Percentiles rank a stretch among this genome's conserved stretches.
Conservation (phyloP, 2,329 filamentous ascomycete species). For the Colletotrichum sp. region DNA sequence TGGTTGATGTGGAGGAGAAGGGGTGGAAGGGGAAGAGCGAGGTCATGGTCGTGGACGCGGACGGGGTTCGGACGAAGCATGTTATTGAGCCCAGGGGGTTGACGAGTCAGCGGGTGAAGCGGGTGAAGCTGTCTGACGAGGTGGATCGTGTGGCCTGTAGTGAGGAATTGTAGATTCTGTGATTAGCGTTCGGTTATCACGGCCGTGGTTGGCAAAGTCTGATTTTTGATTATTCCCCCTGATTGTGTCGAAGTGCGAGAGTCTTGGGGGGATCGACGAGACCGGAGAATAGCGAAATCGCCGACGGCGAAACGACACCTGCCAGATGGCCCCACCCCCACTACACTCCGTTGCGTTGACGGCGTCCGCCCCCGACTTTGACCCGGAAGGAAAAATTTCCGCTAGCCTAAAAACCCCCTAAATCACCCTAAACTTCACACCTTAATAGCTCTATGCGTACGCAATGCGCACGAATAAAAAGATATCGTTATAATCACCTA, state of each 20-base stretch:
- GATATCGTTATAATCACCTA: too few relatives aligned
- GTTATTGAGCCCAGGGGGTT: constrained; percentile 9
- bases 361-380: too few relatives aligned
- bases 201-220: not conserved
- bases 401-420: too few relatives aligned
- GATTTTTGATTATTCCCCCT: not conserved
- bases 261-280: not conserved
- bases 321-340: not conserved
- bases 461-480: too few relatives aligned
- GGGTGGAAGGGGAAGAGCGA: constrained; percentile 18
- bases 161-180: not conserved
- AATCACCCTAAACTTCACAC: too few relatives aligned
- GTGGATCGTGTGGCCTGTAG: not conserved
- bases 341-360: too few relatives aligned
- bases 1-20: constrained; percentile 13
- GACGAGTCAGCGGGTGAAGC: not conserved
- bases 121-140: not conserved
- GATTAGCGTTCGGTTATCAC: not conserved
- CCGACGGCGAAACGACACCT: not conserved
- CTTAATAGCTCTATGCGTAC: too few relatives aligned
- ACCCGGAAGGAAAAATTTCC: too few relatives aligned
- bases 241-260: not conserved
- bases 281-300: not conserved
- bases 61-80: not conserved
- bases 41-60: not conserved